phyloP scores from a whole-genome alignment of 352 stramenopile species.

The Phytophthora lateralis region DNA sequence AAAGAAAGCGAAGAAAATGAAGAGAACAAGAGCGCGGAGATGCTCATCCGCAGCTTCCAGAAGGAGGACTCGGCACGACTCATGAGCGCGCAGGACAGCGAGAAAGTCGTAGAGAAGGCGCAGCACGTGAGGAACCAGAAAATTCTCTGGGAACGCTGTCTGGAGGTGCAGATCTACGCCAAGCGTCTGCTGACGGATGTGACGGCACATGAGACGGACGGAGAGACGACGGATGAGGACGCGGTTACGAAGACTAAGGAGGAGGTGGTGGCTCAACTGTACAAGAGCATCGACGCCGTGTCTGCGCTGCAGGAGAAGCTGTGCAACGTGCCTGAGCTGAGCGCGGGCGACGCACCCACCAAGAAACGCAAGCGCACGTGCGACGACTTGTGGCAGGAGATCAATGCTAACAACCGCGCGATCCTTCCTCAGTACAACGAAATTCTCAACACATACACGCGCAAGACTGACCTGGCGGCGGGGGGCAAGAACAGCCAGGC shows the following conservation, averaged over 20 bases:
- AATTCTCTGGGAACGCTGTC: conserved; percentile 81
- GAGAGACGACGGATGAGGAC: conserved; percentile 35
- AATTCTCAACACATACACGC: conserved; percentile 81
- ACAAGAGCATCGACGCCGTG: conserved; percentile 67
- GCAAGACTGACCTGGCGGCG: conserved; percentile 71
- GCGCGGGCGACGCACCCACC: conserved; percentile 10
- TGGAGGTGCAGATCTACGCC: conserved; percentile 88
- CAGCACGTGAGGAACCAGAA: conserved; percentile 86
- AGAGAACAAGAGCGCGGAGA: conserved; percentile 67
- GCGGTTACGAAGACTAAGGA: conserved; percentile 35
- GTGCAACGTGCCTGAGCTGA: conserved; percentile 69
- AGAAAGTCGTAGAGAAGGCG: conserved; percentile 78
- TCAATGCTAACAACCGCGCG: conserved; percentile 44
- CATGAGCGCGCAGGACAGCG: conserved; percentile 78
- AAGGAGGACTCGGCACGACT: conserved; percentile 80
- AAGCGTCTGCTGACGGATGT: conserved; percentile 65
- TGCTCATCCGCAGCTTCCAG: conserved; percentile 78
- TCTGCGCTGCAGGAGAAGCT: conserved; percentile 65
- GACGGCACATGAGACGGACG: conserved; percentile 23
- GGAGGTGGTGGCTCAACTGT: conserved; percentile 51
- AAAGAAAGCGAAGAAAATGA: conserved; percentile 49
- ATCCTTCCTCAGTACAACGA: conserved; percentile 80
- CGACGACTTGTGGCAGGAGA: conserved; percentile 62
- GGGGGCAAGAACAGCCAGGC: conserved; percentile 57
- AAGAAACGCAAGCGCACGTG: conserved; percentile 76